A percentile compares a stretch with the other conserved stretches of the same genome.
Evolutionary conservation across 2,329 filamentous ascomycete species (phyloP).

Genomic region (Fonsecaea nubica): DNA sequence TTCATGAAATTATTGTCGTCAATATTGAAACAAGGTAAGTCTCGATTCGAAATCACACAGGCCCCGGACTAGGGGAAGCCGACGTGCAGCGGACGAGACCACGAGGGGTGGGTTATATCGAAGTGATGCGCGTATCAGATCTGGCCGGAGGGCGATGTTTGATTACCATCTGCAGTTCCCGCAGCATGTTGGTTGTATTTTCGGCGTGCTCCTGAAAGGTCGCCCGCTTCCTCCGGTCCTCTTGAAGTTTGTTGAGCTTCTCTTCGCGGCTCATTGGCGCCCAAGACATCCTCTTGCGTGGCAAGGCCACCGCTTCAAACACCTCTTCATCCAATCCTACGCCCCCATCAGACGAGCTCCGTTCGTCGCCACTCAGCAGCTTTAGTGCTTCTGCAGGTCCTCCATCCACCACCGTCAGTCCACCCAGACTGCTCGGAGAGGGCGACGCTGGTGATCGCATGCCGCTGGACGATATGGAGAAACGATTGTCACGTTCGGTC

Average conservation of each 20-base stretch:
- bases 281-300: conserved; percentile 67
- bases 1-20: conserved; percentile 22
- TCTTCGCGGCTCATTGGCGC: conserved; percentile 76
- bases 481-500: conserved; percentile 50
- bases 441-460: conserved; percentile 51
- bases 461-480: conserved; percentile 32
- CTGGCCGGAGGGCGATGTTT: conserved; percentile 58
- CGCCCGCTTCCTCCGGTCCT: conserved; percentile 79
- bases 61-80: background rate
- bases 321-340: conserved; percentile 72
- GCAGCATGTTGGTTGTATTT: conserved; percentile 85
- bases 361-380: conserved; percentile 75
- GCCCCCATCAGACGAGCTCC: conserved; percentile 43
- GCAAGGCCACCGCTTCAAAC: conserved; percentile 87
- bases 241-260: conserved; percentile 83
- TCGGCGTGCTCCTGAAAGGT: conserved; percentile 75
- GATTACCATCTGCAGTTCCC: conserved; percentile 91
- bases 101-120: conserved; percentile 45
- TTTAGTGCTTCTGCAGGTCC: conserved; percentile 74
- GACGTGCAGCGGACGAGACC: conserved; percentile 10
- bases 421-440: conserved; percentile 53
- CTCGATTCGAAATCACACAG: conserved; percentile 11
- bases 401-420: conserved; percentile 58
- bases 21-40: conserved; percentile 16
- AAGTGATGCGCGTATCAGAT: conserved; percentile 52